Conservation (phyloP, 371 early-diverging fungal species). For the Actinomucor elegans region DNA sequence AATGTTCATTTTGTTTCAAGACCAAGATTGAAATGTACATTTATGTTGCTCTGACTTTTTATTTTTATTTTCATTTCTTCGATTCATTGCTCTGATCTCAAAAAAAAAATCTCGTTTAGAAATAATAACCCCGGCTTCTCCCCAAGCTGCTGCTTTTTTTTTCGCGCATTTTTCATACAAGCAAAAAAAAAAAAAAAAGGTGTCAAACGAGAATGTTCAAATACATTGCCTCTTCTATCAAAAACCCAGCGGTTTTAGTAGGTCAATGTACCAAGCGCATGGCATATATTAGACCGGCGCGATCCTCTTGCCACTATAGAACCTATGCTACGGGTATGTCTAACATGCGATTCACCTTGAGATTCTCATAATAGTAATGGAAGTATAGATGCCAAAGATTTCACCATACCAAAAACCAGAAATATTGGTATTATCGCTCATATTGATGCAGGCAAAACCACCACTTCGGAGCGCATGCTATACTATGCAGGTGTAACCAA, state of each 20-base stretch:
- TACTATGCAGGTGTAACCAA: constrained; percentile 91
- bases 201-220: neutral
- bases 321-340: constrained; percentile 17
- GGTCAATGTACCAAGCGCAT: neutral
- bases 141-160: too few species aligned
- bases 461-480: constrained; percentile 96
- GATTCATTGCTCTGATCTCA: too few species aligned
- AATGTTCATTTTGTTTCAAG: too few species aligned
- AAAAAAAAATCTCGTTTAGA: too few species aligned
- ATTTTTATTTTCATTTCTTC: neutral
- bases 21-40: too few species aligned
- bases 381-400: constrained; percentile 48
- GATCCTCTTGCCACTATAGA: constrained; percentile 2
- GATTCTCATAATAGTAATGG: too few species aligned
- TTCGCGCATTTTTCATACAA: too few species aligned
- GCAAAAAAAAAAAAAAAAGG: neutral
- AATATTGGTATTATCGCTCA: constrained; percentile 98
- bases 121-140: too few species aligned
- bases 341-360: neutral
- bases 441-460: constrained; percentile 97
- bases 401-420: constrained; percentile 67
- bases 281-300: neutral
- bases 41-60: too few species aligned
- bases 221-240: constrained; percentile 1
- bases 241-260: neutral